phyloP scores from a whole-genome alignment of 140 eudicot species.

The Oenanthe javanica region DNA sequence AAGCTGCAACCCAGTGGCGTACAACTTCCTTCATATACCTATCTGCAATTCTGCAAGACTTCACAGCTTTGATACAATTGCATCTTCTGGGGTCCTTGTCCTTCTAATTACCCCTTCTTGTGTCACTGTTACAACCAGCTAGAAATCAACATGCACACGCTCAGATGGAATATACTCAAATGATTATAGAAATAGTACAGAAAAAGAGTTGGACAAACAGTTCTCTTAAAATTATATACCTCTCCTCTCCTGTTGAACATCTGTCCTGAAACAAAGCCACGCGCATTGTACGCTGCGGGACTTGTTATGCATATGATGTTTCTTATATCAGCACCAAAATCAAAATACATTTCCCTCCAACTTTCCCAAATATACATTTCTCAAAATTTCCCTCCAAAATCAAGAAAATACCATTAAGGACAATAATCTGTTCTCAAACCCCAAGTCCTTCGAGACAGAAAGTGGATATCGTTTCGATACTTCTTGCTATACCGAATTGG shows the following conservation, averaged over 20 bases:
- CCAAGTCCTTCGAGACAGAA: conserved; percentile 25
- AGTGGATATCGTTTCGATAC: conserved; percentile 38
- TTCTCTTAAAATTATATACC: conserved; percentile 28
- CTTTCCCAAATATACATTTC: conserved; percentile 27
- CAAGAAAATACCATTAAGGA: conserved; percentile 14
- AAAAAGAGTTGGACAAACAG: not conserved
- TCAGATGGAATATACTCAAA: not conserved
- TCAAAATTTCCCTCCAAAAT: conserved; percentile 35
- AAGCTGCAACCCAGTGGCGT: not conserved
- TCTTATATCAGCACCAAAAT: not conserved
- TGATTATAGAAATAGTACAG: not conserved
- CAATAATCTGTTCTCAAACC: conserved; percentile 39
- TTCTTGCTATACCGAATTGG: conserved; percentile 71
- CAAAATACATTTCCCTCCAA: not conserved
- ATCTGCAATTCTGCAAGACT: not conserved
- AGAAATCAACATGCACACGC: conserved; percentile 22
- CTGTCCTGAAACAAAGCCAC: conserved; percentile 74
- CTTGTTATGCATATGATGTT: conserved; percentile 26
- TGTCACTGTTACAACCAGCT: conserved; percentile 79
- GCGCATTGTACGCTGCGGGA: conserved; percentile 70
- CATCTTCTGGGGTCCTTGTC: conserved; percentile 24
- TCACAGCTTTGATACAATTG: conserved; percentile 49
- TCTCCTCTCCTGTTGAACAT: conserved; percentile 83
- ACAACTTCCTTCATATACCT: not conserved
- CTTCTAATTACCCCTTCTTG: conserved; percentile 87